These are phyloP conservation scores for Pseudocercospora fijiensis DNA, from an alignment of 2,329 filamentous ascomycete genomes.

Conservation along the genomic window DNA sequence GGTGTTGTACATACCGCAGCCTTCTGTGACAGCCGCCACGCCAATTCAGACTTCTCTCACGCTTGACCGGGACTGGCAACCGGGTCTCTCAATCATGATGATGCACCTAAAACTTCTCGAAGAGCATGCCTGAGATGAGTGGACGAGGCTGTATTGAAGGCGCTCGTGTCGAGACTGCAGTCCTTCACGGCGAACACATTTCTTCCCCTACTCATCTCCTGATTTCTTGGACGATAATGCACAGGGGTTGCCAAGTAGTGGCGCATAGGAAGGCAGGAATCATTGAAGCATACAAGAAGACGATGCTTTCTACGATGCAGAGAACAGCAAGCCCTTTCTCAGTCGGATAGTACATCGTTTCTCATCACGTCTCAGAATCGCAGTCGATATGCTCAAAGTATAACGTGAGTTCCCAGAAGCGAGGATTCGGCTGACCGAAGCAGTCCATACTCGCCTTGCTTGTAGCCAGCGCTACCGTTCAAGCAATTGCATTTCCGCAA, in stretches of 20 bases:
- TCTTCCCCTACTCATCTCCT: background rate
- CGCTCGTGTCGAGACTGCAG: background rate
- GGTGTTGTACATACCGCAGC: background rate
- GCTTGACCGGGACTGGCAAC: background rate
- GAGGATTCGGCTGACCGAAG: background rate
- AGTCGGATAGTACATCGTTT: background rate
- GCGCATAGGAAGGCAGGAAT: background rate
- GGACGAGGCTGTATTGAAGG: background rate
- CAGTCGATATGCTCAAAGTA: background rate
- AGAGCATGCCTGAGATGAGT: background rate
- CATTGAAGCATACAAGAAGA: background rate
- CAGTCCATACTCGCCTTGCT: conserved; percentile 14
- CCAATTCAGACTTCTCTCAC: background rate
- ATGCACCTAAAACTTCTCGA: background rate
- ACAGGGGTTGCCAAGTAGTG: background rate
- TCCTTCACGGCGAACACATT: background rate
- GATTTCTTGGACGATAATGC: background rate
- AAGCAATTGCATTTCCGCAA: conserved; percentile 9
- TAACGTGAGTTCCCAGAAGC: background rate
- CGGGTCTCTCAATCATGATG: background rate
- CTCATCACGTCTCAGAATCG: background rate
- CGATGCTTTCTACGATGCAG: background rate
- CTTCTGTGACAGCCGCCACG: background rate
- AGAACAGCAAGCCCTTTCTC: background rate
- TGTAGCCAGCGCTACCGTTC: conserved; percentile 8